These are phyloP conservation scores for Chondrus crispus DNA, from an alignment of 23 red algal genomes.

Conservation along the genomic window DNA sequence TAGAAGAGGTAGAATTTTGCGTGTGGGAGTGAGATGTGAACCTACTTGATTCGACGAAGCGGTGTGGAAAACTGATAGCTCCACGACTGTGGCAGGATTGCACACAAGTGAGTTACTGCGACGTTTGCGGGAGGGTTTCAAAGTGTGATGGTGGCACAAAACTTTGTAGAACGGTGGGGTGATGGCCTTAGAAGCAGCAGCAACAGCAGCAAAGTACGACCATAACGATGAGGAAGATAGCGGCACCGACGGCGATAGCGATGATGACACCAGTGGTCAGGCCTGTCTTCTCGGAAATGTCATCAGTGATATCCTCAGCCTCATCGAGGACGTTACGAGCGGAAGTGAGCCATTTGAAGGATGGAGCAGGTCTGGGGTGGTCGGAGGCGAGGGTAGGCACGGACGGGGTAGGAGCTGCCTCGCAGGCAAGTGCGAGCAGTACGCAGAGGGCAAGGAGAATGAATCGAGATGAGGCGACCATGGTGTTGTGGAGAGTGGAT, in stretches of 20 bases:
- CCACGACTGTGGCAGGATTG: too few species aligned
- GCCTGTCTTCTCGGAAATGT: neutral
- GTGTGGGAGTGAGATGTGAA: too few species aligned
- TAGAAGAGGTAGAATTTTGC: too few species aligned
- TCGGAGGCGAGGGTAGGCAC: neutral
- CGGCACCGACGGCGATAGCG: conserved; percentile 24
- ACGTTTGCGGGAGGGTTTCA: too few species aligned
- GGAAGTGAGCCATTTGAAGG: neutral
- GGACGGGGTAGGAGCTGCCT: neutral
- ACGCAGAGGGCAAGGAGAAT: neutral
- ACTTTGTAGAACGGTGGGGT: neutral
- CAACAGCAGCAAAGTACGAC: conserved; percentile 45
- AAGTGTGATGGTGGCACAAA: too few species aligned
- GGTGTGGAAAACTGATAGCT: too few species aligned
- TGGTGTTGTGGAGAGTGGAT: neutral
- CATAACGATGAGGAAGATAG: neutral
- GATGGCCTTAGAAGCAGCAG: conserved; percentile 1
- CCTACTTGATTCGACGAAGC: too few species aligned
- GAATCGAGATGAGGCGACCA: neutral
- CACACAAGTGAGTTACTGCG: too few species aligned
- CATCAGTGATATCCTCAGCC: neutral
- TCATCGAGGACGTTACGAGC: neutral
- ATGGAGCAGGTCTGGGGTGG: neutral
- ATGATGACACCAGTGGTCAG: conserved; percentile 34
- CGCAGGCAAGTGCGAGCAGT: neutral